Conservation (phyloP, 1,284 basidiomycete species). For the Anthracocystis setariae region DNA sequence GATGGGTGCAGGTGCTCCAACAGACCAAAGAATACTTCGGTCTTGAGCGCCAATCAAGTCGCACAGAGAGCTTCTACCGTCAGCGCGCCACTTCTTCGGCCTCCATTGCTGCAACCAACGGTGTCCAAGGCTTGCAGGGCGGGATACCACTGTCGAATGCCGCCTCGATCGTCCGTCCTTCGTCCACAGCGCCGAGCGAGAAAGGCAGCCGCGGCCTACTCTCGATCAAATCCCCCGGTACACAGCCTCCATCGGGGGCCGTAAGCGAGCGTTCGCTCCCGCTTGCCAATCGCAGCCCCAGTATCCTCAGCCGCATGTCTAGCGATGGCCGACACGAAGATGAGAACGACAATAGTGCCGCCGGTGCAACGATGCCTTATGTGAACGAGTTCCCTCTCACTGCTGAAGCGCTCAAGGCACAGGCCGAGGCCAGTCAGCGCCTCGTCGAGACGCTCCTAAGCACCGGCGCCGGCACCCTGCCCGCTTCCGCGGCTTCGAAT, state of each 20-base stretch:
- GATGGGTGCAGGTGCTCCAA: slow-evolving; percentile 65
- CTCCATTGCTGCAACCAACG: slow-evolving; percentile 15
- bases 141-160: slow-evolving; percentile 25
- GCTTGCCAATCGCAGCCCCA: slow-evolving; percentile 45
- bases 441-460: slow-evolving; percentile 33
- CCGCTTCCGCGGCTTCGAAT: slow-evolving; percentile 1
- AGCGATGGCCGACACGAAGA: slow-evolving; percentile 41
- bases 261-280: slow-evolving; percentile 37
- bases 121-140: neutral
- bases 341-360: slow-evolving; percentile 23
- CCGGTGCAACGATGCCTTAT: slow-evolving; percentile 35
- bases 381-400: slow-evolving; percentile 44
- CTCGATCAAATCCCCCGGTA: slow-evolving; percentile 35
- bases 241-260: slow-evolving; percentile 38
- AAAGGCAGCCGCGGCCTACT: slow-evolving; percentile 36
- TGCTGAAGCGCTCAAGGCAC: slow-evolving; percentile 47
- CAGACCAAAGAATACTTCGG: slow-evolving; percentile 59
- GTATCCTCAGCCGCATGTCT: slow-evolving; percentile 46
- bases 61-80: slow-evolving; percentile 45
- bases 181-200: slow-evolving; percentile 37
- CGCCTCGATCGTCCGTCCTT: slow-evolving; percentile 36
- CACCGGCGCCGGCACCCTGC: slow-evolving; percentile 5
- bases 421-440: slow-evolving; percentile 45
- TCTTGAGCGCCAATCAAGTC: slow-evolving; percentile 46
- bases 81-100: slow-evolving; percentile 37